These are phyloP conservation scores for Waltergamsia citrina DNA, from an alignment of 2,329 filamentous ascomycete genomes.

Conservation along the genomic window DNA sequence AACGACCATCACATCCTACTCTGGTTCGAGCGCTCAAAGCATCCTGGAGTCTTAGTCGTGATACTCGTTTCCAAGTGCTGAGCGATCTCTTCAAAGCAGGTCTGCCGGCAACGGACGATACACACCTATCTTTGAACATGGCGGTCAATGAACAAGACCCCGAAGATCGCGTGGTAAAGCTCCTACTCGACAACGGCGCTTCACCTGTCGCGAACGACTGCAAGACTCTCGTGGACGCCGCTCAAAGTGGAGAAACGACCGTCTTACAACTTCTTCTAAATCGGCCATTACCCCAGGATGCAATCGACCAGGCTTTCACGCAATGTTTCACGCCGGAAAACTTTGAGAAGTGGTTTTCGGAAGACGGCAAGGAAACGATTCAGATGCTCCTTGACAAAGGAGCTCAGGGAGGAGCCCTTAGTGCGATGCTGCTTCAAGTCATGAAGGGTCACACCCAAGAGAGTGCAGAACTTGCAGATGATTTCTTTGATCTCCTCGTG, in stretches of 20 bases:
- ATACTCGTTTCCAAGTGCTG: slow-evolving; percentile 36
- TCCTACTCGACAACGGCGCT: slow-evolving; percentile 40
- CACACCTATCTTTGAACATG: slow-evolving; percentile 39
- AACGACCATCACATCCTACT: slow-evolving; percentile 35
- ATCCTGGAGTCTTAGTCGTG: slow-evolving; percentile 38
- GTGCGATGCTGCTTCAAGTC: slow-evolving; percentile 32
- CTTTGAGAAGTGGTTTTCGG: slow-evolving; percentile 34
- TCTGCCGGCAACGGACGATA: slow-evolving; percentile 34
- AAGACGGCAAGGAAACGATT: slow-evolving; percentile 34
- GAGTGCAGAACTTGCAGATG: slow-evolving; percentile 26
- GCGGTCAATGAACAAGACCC: slow-evolving; percentile 43
- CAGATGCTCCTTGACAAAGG: slow-evolving; percentile 39
- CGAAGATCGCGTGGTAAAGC: slow-evolving; percentile 33
- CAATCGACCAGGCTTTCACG: slow-evolving; percentile 34
- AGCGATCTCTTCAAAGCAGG: slow-evolving; percentile 42
- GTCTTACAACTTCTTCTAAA: slow-evolving; percentile 30
- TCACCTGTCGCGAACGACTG: slow-evolving; percentile 41
- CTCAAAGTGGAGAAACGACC: slow-evolving; percentile 13
- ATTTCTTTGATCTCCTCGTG: slow-evolving; percentile 32
- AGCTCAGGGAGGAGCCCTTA: slow-evolving; percentile 33
- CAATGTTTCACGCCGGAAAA: slow-evolving; percentile 32
- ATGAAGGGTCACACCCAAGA: slow-evolving; percentile 32
- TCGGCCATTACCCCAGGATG: slow-evolving; percentile 26
- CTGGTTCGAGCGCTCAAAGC: slow-evolving; percentile 42
- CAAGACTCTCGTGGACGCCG: slow-evolving; percentile 40